Evolutionary conservation across 2,329 filamentous ascomycete species (phyloP), one percentile per base, ranked within the genome.

Genomic region (Xylariaceae sp.): DNA sequence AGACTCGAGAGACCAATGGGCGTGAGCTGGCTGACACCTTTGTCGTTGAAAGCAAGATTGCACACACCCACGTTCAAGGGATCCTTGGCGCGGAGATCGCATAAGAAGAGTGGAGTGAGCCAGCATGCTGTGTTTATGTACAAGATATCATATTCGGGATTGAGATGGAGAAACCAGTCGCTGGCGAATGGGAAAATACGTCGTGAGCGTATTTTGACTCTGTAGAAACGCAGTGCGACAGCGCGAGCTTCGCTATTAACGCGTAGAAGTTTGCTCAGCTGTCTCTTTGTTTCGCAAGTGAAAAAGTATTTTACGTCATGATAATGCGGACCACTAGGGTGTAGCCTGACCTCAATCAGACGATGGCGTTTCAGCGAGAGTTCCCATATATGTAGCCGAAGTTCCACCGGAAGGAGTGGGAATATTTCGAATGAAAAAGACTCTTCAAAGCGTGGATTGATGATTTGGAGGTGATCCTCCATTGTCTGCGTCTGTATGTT

Each of bases 81-180:
- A 17, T 54, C 51, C 19, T 44, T n/a, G 3, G 38, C 45, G 9
- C 36, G 41, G 17, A 53, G 42, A 2, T 51, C 38, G 32, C 38
- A 19, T 5, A 51, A 12, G 19, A 54, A 45, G 14, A 48, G n/a
- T 2, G 18, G 42, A 35, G 42, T 39, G 19, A 22, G 3, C 19
- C 18, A 22, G 22, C 17, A n/a, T 11, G 11, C 22, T 6, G 12
- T 5, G 9, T 32, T 30, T 4, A 15, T 32, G 5, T 45, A 6
- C 11, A 54, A 18, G 35, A 54, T 46, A 27, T 54, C 51, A 30
- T 22, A 45, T 31, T 54, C 51, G 39, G 51, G 51, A 18, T 54
- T 54, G 15, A 54, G 36, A 17, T 14, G 39, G 7, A 52, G 30
- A 18, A 12, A 40, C 3, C 42, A 35, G 32, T 40, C 17, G 6